Percentiles rank a stretch among this genome's conserved stretches.
phyloP scores from a whole-genome alignment of 176 grass and related monocot species.

The Eremochloa ophiuroides region DNA sequence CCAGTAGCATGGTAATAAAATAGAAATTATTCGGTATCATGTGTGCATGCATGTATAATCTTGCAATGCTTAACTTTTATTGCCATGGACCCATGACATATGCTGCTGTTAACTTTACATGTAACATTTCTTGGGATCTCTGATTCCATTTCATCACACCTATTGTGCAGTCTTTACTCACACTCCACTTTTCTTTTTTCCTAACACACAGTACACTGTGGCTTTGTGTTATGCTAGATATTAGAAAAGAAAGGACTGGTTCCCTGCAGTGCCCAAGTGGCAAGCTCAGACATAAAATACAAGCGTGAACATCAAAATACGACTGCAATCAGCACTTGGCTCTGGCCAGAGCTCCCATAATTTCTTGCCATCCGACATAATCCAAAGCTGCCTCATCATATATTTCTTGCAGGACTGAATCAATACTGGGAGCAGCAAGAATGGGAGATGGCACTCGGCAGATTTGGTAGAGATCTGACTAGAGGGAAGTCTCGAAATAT shows the following conservation, averaged over 20 bases:
- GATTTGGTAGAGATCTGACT: background rate
- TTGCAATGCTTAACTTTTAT: background rate
- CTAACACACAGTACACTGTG: background rate
- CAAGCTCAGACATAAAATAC: background rate
- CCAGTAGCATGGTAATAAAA: too few species aligned
- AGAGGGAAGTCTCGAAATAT: background rate
- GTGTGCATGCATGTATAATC: background rate
- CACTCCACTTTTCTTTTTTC: background rate
- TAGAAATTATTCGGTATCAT: background rate
- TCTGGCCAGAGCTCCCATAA: background rate
- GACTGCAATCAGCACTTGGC: background rate
- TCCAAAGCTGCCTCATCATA: background rate
- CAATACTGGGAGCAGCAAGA: background rate
- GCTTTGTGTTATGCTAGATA: background rate
- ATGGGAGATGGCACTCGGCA: background rate
- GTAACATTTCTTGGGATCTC: background rate
- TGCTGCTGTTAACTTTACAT: background rate
- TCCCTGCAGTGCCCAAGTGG: background rate
- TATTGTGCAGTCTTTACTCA: background rate
- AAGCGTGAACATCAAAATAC: background rate
- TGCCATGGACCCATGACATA: background rate
- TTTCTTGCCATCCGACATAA: background rate
- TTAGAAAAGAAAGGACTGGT: background rate
- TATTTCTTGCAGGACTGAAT: background rate
- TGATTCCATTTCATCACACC: background rate